phyloP scores from a whole-genome alignment of 352 stramenopile species.

The Elongisporangium anandrum region DNA sequence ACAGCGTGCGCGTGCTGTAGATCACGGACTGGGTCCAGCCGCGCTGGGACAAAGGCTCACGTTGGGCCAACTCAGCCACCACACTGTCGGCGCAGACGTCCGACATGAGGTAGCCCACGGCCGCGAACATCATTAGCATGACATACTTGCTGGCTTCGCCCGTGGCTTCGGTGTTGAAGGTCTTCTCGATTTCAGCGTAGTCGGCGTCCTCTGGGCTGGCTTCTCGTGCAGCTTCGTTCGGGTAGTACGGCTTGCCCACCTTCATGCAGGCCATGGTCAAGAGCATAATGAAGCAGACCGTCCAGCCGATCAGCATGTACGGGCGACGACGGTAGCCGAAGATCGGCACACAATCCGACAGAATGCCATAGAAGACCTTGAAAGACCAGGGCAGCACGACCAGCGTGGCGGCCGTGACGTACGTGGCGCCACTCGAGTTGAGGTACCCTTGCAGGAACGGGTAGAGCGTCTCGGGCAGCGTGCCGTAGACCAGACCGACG shows the following conservation, averaged over 20 bases:
- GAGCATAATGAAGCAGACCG: slow-evolving; percentile 18
- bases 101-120: slow-evolving; percentile 50
- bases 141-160: slow-evolving; percentile 21
- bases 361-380: slow-evolving; percentile 38
- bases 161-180: slow-evolving; percentile 17
- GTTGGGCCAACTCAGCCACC: slow-evolving; percentile 28
- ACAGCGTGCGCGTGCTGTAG: slow-evolving; percentile 23
- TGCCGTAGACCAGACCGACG: slow-evolving; percentile 27
- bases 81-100: slow-evolving; percentile 53
- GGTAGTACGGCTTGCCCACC: slow-evolving; percentile 31
- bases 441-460: slow-evolving; percentile 47
- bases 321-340: slow-evolving; percentile 19
- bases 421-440: slow-evolving; percentile 17
- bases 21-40: slow-evolving; percentile 33
- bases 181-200: slow-evolving; percentile 9
- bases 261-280: slow-evolving; percentile 19
- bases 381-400: slow-evolving; percentile 63
- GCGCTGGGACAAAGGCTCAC: slow-evolving; percentile 19
- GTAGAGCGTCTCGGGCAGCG: slow-evolving; percentile 32
- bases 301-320: slow-evolving; percentile 37
- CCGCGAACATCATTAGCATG: slow-evolving; percentile 44
- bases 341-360: slow-evolving; percentile 47
- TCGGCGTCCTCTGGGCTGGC: slow-evolving; percentile 13
- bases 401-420: slow-evolving; percentile 17
- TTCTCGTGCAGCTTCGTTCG: slow-evolving; percentile 9